Evolutionary conservation across 345 rosid species (phyloP), one percentile per base, ranked within the genome.

Genomic region (Brassica cretica): DNA sequence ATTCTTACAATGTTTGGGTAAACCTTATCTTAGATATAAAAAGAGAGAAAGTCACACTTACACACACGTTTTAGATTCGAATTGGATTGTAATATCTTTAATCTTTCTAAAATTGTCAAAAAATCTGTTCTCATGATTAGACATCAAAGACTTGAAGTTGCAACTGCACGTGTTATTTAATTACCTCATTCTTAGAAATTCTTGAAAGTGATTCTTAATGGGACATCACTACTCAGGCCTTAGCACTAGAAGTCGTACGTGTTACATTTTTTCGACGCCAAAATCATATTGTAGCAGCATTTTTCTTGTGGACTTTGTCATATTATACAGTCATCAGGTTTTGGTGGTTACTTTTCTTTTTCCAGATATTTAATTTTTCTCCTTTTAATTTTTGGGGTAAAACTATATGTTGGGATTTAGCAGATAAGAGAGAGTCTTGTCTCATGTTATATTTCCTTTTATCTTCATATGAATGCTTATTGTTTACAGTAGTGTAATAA

Each of bases 11-110:
- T 24, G 27, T 37, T 15, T 27, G n/a, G n/a, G 49, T 56, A 67
- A 53, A 5, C 71, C 76, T 70, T 77, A 77, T 77, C 80, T 71
- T 71, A 27, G 75, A 77, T 64, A 70, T 53, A 51, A 51, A 76
- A 63, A 70, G 80, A 63, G 60, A 77, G 16, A n/a, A 76, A 60
- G 16, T 21, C 15, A 70, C 21, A 64, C 9, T 71, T 71, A 12
- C n/a, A 55, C 35, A 39, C 67, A 41, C 68, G 73, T 58, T 41
- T 71, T 78, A 60, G 33, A 65, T 27, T 70, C 7, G 37, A 29
- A 27, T 65, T 65, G 72, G 77, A 58, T 66, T 59, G 68, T 66
- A 53, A 60, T 58, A 58, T 71, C 53, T 32, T 6, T 32, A 32
- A 35, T 35, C 39, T 44, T 59, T 60, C 73, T 33, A 46, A 44